Conservation (phyloP, 495 filamentous ascomycete genomes). For the Monascus purpureus region DNA sequence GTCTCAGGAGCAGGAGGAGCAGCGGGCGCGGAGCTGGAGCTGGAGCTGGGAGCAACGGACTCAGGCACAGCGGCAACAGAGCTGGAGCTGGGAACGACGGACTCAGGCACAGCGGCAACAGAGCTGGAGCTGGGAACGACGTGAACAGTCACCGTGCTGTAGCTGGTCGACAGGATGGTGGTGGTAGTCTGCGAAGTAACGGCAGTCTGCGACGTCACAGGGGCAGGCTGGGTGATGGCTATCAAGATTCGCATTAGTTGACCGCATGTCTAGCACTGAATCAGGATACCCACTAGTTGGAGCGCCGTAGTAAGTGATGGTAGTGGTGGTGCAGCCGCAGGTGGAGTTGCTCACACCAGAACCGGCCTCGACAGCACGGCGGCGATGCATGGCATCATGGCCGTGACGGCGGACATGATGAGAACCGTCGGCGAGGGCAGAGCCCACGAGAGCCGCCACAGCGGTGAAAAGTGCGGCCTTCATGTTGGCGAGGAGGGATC, state of each 20-base stretch:
- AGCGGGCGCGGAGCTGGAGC: slow-evolving; percentile 1
- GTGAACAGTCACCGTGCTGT: slow-evolving; percentile 23
- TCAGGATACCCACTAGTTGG: slow-evolving; percentile 37
- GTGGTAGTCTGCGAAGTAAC: neutral
- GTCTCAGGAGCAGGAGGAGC: neutral
- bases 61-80: slow-evolving; percentile 18
- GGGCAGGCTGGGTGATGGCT: neutral
- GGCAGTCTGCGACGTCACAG: neutral
- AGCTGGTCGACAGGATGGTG: slow-evolving; percentile 16
- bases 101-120: slow-evolving; percentile 11
- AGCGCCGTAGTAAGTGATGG: slow-evolving; percentile 44
- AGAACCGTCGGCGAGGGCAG: slow-evolving; percentile 40
- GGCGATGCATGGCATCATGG: slow-evolving; percentile 46
- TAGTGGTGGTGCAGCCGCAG: slow-evolving; percentile 59
- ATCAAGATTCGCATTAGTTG: neutral
- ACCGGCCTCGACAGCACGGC: slow-evolving; percentile 22
- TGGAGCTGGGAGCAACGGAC: slow-evolving; percentile 5
- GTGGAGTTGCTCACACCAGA: too few relatives aligned
- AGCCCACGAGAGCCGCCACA: slow-evolving; percentile 50
- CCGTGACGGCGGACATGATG: slow-evolving; percentile 41
- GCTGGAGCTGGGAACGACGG: slow-evolving; percentile 5
- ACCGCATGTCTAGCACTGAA: neutral
- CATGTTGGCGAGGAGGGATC: slow-evolving; percentile 37
- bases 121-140: slow-evolving; percentile 4
- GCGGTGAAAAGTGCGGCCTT: slow-evolving; percentile 53